These are phyloP conservation scores for Nicotiana paniculata DNA, from an alignment of 257 asterid species.

Conservation along the genomic window DNA sequence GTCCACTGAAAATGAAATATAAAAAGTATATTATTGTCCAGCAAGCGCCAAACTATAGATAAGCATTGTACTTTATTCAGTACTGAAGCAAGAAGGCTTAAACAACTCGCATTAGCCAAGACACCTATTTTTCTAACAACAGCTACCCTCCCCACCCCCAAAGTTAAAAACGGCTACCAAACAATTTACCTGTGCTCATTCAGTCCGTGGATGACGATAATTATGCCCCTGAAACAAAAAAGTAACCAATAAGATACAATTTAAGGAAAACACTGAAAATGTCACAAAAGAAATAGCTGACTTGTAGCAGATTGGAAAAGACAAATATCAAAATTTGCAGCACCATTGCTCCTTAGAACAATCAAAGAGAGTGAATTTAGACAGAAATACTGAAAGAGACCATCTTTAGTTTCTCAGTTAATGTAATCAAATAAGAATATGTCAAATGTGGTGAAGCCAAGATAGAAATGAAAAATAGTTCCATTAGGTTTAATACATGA, in stretches of 20 bases:
- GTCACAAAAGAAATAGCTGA: background rate
- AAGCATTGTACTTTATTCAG: background rate
- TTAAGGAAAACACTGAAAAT: conserved; percentile 1
- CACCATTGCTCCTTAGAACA: conserved; percentile 15
- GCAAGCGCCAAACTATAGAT: background rate
- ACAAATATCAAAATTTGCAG: conserved; percentile 17
- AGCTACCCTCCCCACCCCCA: background rate
- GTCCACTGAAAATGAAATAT: conserved; percentile 60
- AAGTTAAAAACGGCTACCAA: background rate
- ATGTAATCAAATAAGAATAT: background rate
- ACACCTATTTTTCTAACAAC: background rate
- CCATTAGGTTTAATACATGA: background rate
- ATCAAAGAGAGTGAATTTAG: conserved; percentile 8
- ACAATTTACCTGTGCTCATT: conserved; percentile 82
- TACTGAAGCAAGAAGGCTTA: background rate
- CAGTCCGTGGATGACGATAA: conserved; percentile 90
- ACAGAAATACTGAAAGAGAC: background rate
- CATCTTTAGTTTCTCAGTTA: background rate
- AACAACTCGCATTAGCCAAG: background rate
- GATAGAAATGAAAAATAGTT: background rate
- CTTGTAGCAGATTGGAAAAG: conserved; percentile 1
- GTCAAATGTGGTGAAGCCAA: background rate
- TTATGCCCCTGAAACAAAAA: conserved; percentile 67
- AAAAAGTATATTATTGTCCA: background rate
- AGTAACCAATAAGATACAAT: background rate